Base-by-base conservation (phyloP, 1,284 basidiomycete species). In the Megacollybia platyphylla region DNA sequence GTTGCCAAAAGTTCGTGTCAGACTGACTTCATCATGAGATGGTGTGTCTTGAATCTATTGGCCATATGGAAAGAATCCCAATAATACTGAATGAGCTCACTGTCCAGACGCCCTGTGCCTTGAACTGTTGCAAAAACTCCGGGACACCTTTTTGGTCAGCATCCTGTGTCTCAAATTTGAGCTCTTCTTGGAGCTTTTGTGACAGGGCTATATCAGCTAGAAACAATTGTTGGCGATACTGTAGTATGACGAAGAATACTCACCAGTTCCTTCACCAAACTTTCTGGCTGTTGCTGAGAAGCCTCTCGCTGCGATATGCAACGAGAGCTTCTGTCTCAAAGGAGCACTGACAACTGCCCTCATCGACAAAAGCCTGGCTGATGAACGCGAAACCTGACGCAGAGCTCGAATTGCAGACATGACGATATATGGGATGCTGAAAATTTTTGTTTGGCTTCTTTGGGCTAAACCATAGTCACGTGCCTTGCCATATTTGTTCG, bases 1-100 rank as follows among this genome's bases (percentile, higher is more conserved):
- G 57, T 90, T 91, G 49, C 91, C 93, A 58, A 92, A 97, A 52
- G 80, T 81, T 49, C 93, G 79, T 27, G 67, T 70, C 28, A 98
- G 63, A 15, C 73, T 66, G 30, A 97, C 77, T 59, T 97, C 93
- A 60, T 97, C 93, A 38, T 77, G 73, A 28, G 84, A 87, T 5
- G 67, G 52, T 26, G 61, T 60, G 57, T 96, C 89, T 49, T 78
- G 68, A 52, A 97, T 74, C 76, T 90, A 45, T 11, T n/a, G 17
- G 35, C 39, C 29, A 47, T 2, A 24, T 44, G 24, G 6, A 35
- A 38, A 32, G 9, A 48, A 34, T n/a, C 9, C 32, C 40, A 41
- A 15, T 32, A 30, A 26, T 31, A 34, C 11, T 11, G 42, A 28
- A 29, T 11, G 26, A 2, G 62, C 69, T 36, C 49, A 84, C 85